These are phyloP conservation scores for Leptographium flavum DNA, from an alignment of 2,329 filamentous ascomycete genomes.

Conservation along the genomic window DNA sequence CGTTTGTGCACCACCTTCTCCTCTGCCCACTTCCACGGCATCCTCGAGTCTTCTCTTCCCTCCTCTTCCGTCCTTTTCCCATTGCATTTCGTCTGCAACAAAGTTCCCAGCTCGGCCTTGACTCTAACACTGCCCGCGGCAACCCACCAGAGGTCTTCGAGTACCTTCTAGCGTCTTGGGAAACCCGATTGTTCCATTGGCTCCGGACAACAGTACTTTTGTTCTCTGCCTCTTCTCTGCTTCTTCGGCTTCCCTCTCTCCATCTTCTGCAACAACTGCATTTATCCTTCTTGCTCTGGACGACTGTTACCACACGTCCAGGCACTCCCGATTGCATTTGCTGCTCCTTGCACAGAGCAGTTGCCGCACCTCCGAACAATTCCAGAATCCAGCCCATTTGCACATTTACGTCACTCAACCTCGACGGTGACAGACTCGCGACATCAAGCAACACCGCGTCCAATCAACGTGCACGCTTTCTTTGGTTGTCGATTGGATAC, in stretches of 20 bases:
- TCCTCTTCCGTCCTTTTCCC: background rate
- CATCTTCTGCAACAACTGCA: too few species aligned
- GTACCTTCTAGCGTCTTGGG: background rate
- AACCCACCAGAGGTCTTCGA: background rate
- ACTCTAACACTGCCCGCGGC: background rate
- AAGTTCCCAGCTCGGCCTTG: too few species aligned
- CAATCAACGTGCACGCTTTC: background rate
- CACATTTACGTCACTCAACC: background rate
- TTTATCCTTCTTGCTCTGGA: too few species aligned
- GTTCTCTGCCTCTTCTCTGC: background rate
- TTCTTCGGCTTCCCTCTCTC: background rate
- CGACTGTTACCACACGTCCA: background rate
- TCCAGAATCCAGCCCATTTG: background rate
- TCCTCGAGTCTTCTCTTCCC: background rate
- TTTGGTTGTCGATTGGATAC: background rate
- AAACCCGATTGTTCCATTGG: background rate
- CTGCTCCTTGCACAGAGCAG: background rate
- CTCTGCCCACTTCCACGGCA: constrained; percentile 1
- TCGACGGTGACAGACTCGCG: background rate
- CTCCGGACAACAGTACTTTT: background rate
- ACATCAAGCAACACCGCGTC: background rate
- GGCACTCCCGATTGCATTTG: background rate
- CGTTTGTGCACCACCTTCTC: constrained; percentile 1
- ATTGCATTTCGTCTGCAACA: too few species aligned
- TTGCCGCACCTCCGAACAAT: background rate